Evolutionary conservation across 1,284 basidiomycete species (phyloP), one percentile per base, ranked within the genome.

Genomic region (Trichosporon sp.): DNA sequence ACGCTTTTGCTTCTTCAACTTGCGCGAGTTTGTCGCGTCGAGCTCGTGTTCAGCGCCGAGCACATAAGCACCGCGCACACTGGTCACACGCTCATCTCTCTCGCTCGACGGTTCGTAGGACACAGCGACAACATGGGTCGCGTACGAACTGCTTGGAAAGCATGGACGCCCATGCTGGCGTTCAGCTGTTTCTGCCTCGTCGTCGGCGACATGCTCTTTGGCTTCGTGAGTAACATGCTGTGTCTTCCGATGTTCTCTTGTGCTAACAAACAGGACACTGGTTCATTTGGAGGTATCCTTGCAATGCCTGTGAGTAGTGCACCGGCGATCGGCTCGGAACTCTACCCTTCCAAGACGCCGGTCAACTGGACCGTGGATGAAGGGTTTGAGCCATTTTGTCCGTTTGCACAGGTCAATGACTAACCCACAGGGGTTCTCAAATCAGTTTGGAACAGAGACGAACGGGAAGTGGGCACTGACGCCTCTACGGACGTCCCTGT

Each of bases 361-460:
- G 32, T 4, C 59, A 63, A 16, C 32, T 14, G 56, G 8, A 31
- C 21, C 12, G 65, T 19, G 26, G n/a, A 16, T 54, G 51, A 54
- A 10, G 21, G 19, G 51, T 26, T 54, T 26, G 51, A 26, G 51
- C 51, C 51, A 54, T 26, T 26, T 21, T n/a, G 16, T 56, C 19
- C 46, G 14, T 46, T 14, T 2, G 14, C n/a, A 51, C 19, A 12
- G 21, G 32, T 8, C 1, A 63, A 63, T 35, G 12, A 21, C 59
- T 63, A 21, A 63, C 59, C 37, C n/a, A 19, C 61, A 70, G 69
- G 69, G 69, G 16, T 70, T 70, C 35, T 37, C 67, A 40, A 63
- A 61, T 71, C 75, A 63, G 70, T 76, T 51, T 70, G 71, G 70
- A 37, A 65, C 54, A 65, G 68, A 54, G 31, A 38, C 0, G 32